phyloP scores from a whole-genome alignment of 176 grass and related monocot genomes.

The Oropetium thomaeum region DNA sequence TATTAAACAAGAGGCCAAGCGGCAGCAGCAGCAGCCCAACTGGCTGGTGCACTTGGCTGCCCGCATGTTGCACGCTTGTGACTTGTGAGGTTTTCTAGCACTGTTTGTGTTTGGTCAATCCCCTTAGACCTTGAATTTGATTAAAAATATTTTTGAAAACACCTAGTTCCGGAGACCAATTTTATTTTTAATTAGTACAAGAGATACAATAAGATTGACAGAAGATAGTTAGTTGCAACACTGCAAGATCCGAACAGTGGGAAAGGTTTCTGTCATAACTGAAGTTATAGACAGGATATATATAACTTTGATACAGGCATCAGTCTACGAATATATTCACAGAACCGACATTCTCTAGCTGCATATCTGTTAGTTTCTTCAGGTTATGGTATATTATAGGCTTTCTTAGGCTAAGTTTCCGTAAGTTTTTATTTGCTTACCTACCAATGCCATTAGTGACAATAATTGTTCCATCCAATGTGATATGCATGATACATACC shows the following conservation, averaged over 20 bases:
- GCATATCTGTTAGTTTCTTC: constrained; percentile 7
- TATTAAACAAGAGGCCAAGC: constrained; percentile 3
- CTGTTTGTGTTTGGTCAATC: constrained; percentile 36
- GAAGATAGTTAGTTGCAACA: neutral
- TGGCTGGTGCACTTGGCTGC: constrained; percentile 14
- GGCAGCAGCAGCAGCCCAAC: neutral
- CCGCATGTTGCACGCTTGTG: neutral
- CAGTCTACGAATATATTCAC: neutral
- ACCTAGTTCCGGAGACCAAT: neutral
- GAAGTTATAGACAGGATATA: neutral
- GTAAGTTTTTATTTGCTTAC: constrained; percentile 35
- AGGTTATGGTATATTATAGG: constrained; percentile 17
- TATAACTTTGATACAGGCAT: neutral
- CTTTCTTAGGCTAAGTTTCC: neutral
- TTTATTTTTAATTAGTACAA: neutral
- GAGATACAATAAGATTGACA: neutral
- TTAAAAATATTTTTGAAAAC: neutral
- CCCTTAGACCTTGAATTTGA: neutral
- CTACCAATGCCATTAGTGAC: constrained; percentile 43
- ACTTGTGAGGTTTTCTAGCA: neutral
- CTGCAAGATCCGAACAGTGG: neutral
- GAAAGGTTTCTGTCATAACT: neutral
- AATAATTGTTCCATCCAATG: constrained; percentile 34
- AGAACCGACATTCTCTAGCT: neutral
- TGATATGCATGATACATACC: neutral